Conservation (phyloP, 2,329 filamentous ascomycete species). For the Ceratocystis colombiana region DNA sequence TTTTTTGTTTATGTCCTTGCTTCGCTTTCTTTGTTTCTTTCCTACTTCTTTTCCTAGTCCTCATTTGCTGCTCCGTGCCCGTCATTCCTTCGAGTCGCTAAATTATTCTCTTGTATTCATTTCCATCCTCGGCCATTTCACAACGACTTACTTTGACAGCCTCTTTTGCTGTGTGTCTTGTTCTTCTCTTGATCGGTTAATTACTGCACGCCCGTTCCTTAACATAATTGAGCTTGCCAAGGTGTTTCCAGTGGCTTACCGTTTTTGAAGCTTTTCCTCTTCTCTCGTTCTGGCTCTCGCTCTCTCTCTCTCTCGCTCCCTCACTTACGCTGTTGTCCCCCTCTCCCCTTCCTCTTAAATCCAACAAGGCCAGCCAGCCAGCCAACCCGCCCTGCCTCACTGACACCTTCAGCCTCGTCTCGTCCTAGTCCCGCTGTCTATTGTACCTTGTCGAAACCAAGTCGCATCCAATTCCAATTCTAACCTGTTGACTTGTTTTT, state of each 20-base stretch:
- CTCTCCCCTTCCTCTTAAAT: not conserved
- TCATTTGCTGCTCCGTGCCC: not conserved
- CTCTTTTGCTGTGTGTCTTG: not conserved
- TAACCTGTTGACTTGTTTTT: not conserved
- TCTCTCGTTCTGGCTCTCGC: not conserved
- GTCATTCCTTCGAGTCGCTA: constrained; percentile 2
- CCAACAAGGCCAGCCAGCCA: constrained; percentile 14
- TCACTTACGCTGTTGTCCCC: not conserved
- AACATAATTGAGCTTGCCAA: too few relatives aligned
- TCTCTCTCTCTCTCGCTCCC: not conserved
- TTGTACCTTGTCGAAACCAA: constrained; percentile 10
- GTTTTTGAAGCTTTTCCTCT: not conserved
- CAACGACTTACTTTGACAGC: not conserved
- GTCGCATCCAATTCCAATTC: constrained; percentile 16
- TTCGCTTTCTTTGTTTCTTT: not conserved
- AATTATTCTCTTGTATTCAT: not conserved
- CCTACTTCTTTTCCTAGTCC: too few relatives aligned
- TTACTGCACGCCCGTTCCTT: too few relatives aligned
- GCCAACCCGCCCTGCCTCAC: constrained; percentile 12
- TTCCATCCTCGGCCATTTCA: too few relatives aligned
- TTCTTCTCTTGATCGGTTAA: too few relatives aligned
- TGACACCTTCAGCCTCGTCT: constrained; percentile 18
- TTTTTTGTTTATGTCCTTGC: not conserved
- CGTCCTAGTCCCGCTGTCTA: not conserved
- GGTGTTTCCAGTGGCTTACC: too few relatives aligned